Percentiles rank a stretch among this genome's conserved stretches.
phyloP scores from a whole-genome alignment of 202 grass and related monocot species.

The Dendrocalamus latiflorus region DNA sequence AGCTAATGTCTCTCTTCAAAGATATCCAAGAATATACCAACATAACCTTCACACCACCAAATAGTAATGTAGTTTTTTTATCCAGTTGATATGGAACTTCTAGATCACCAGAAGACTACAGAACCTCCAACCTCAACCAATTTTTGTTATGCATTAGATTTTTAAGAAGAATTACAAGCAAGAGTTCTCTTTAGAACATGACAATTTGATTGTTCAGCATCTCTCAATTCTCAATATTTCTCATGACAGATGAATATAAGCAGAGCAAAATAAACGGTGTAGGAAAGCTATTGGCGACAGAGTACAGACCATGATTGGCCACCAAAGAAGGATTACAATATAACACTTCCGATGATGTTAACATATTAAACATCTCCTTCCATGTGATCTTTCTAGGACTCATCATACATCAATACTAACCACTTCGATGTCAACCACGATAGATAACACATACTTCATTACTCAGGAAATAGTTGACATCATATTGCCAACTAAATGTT shows the following conservation, averaged over 20 bases:
- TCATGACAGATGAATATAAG: neutral
- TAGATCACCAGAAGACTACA: neutral
- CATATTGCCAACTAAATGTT: neutral
- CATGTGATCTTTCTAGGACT: neutral
- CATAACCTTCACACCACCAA: neutral
- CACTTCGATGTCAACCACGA: neutral
- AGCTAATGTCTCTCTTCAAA: neutral
- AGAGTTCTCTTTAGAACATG: neutral
- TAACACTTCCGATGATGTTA: neutral
- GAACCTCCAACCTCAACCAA: neutral
- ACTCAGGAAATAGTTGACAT: neutral
- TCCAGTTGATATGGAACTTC: neutral
- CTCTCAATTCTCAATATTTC: neutral
- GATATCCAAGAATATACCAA: neutral
- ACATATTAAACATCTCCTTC: neutral
- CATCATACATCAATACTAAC: neutral
- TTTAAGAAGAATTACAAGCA: neutral
- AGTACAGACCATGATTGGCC: neutral
- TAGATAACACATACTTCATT: neutral
- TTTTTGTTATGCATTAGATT: neutral
- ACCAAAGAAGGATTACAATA: neutral
- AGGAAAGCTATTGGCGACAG: neutral
- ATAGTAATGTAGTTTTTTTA: neutral
- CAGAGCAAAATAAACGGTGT: conserved; percentile 4
- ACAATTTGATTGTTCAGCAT: neutral